phyloP scores from a whole-genome alignment of 768 basidiomycete species.

The Daedaleopsis nitida region DNA sequence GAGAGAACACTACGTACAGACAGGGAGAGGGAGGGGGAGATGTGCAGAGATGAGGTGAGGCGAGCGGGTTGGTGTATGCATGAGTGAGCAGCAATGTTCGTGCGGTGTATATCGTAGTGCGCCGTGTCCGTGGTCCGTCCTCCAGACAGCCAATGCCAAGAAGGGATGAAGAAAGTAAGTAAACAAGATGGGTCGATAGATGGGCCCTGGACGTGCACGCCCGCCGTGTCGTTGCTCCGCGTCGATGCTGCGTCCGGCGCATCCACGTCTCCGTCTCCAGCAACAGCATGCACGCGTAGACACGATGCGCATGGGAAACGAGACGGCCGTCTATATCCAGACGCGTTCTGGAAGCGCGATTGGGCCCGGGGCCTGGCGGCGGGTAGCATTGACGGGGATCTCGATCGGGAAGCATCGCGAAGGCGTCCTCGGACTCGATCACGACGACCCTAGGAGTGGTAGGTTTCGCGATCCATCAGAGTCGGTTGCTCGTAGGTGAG shows the following conservation, averaged over 20 bases:
- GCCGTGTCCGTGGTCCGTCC: not conserved
- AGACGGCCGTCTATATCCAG: not conserved
- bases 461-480: not conserved
- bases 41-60: not conserved
- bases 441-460: not conserved
- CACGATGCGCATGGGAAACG: too few relatives aligned
- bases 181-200: not conserved
- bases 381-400: not conserved
- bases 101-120: slow-evolving; percentile 2
- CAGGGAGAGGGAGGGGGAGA: not conserved
- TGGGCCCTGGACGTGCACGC: not conserved
- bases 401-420: not conserved
- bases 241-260: too few relatives aligned
- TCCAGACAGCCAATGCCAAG: not conserved
- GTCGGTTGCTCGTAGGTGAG: too few relatives aligned
- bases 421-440: not conserved
- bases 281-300: too few relatives aligned
- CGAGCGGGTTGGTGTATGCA: not conserved
- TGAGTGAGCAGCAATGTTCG: slow-evolving; percentile 7
- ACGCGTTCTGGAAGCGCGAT: not conserved
- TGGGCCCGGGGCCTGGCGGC: not conserved
- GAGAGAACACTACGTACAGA: not conserved
- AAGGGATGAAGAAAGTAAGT: not conserved
- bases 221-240: too few relatives aligned
- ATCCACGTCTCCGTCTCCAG: too few relatives aligned